Conservation (phyloP, 768 basidiomycete genomes). For the Mycena belliarum region DNA sequence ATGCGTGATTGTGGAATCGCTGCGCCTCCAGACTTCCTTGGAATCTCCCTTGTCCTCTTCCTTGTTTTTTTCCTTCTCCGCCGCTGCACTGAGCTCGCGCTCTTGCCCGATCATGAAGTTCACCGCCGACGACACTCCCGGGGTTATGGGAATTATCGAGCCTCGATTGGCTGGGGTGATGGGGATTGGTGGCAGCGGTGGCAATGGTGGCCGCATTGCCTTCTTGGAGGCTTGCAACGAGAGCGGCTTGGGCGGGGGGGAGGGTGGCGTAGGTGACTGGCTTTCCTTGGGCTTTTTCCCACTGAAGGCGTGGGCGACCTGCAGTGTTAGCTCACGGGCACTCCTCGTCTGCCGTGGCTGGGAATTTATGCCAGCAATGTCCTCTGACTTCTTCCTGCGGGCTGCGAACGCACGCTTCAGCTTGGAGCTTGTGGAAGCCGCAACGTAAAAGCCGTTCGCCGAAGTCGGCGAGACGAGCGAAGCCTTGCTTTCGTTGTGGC, state of each 20-base stretch:
- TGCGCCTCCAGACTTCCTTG: constrained; percentile 80
- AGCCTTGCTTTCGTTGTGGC: constrained; percentile 35
- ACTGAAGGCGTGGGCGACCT: constrained; percentile 50
- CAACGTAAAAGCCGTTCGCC: constrained; percentile 36
- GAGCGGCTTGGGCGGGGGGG: constrained; percentile 41
- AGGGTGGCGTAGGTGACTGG: constrained; percentile 34
- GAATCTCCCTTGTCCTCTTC: constrained; percentile 35
- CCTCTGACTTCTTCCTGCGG: constrained; percentile 60
- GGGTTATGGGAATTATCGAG: constrained; percentile 58
- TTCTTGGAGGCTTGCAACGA: constrained; percentile 25
- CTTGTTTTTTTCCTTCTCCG: constrained; percentile 7
- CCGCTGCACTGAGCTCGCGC: constrained; percentile 20
- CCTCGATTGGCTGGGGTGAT: constrained; percentile 37
- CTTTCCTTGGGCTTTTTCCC: constrained; percentile 32
- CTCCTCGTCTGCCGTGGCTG: constrained; percentile 27
- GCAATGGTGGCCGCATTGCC: constrained; percentile 22
- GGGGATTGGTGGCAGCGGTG: constrained; percentile 26
- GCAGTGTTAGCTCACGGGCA: constrained; percentile 38
- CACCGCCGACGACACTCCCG: constrained; percentile 59
- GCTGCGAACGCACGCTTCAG: constrained; percentile 60
- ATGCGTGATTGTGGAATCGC: constrained; percentile 80
- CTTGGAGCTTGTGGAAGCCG: constrained; percentile 47
- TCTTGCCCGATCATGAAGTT: constrained; percentile 46
- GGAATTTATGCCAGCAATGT: constrained; percentile 31
- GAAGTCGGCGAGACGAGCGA: constrained; percentile 27